Percentiles rank a stretch among this genome's conserved stretches.
Evolutionary conservation across 208 protist genomes (phyloP).

Genomic region (Trypanosoma scelopori): DNA sequence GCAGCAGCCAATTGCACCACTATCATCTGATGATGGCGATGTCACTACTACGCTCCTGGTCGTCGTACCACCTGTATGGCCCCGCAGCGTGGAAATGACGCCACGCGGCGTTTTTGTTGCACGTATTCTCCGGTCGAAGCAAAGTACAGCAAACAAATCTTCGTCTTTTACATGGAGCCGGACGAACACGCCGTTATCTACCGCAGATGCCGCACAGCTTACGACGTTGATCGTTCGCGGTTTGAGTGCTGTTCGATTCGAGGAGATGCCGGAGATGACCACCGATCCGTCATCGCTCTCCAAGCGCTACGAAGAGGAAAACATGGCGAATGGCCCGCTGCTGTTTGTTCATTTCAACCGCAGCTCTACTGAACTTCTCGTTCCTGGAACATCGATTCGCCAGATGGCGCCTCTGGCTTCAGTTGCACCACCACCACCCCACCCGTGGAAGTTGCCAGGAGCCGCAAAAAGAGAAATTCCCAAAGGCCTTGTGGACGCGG

Average conservation of each 20-base stretch:
- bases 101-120: slow-evolving; percentile 17
- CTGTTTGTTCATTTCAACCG: slow-evolving; percentile 5
- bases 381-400: background rate
- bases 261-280: background rate
- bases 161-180: slow-evolving; percentile 11
- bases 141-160: background rate
- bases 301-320: background rate
- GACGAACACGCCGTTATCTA: slow-evolving; percentile 12
- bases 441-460: background rate
- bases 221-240: slow-evolving; percentile 26
- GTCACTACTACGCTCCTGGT: slow-evolving; percentile 2
- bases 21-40: background rate
- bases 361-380: background rate
- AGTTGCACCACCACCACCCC: slow-evolving; percentile 4
- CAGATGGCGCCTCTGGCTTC: slow-evolving; percentile 2
- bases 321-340: slow-evolving; percentile 1
- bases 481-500: slow-evolving; percentile 5
- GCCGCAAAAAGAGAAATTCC: background rate
- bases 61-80: slow-evolving; percentile 22
- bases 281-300: background rate
- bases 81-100: background rate
- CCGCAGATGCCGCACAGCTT: background rate
- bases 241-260: slow-evolving; percentile 24
- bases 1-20: slow-evolving; percentile 1
- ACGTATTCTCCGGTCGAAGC: background rate